Conservation (phyloP, 108 stramenopile genomes). For the Nitzschia putrida region DNA sequence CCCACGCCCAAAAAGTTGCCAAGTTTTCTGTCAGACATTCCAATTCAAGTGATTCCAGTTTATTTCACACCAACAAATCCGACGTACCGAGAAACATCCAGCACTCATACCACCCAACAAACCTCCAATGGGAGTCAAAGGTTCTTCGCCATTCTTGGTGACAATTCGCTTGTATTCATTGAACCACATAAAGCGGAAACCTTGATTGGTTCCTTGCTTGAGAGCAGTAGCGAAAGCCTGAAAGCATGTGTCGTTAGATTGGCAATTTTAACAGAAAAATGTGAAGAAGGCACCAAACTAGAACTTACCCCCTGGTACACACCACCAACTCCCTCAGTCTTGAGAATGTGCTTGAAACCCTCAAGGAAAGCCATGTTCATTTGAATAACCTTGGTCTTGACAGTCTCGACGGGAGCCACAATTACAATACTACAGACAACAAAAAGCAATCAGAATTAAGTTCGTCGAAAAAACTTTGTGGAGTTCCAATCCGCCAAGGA, state of each 20-base stretch:
- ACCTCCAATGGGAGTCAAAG: conserved; percentile 77
- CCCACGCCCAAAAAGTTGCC: background rate
- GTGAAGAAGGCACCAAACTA: background rate
- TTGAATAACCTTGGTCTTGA: conserved; percentile 97
- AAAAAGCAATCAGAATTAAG: background rate
- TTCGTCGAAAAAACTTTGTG: background rate
- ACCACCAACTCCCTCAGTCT: conserved; percentile 89
- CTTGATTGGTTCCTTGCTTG: conserved; percentile 98
- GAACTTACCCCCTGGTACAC: conserved; percentile 85
- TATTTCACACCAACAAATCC: background rate
- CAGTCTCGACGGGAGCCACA: conserved; percentile 97
- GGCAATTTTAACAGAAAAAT: background rate
- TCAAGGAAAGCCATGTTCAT: conserved; percentile 82
- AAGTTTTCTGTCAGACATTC: too few species aligned
- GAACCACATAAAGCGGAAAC: conserved; percentile 97
- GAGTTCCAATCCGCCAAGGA: background rate
- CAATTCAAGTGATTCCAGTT: background rate
- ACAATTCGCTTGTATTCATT: conserved; percentile 92
- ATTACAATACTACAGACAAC: conserved; percentile 52
- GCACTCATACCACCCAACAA: conserved; percentile 97
- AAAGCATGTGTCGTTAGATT: background rate
- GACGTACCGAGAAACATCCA: conserved; percentile 85
- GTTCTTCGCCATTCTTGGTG: conserved; percentile 72
- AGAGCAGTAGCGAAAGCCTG: conserved; percentile 85
- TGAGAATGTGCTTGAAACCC: conserved; percentile 83